phyloP scores from a whole-genome alignment of 2,329 filamentous ascomycete species.

The Ceratocystiopsis brevicomis region DNA sequence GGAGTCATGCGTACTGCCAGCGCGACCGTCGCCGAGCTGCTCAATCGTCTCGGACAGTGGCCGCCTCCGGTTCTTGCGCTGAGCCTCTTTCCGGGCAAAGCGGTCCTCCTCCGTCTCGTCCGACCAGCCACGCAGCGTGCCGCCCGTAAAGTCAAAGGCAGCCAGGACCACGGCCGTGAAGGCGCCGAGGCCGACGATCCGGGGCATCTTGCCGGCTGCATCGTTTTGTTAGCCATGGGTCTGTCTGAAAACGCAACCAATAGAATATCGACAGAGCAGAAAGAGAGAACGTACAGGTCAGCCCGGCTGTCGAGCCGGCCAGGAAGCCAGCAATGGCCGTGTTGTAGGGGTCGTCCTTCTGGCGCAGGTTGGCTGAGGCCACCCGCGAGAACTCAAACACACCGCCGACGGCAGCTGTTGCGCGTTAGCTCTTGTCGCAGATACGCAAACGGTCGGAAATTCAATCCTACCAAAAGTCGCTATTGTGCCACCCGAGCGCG shows the following conservation, averaged over 20 bases:
- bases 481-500: conserved; percentile 55
- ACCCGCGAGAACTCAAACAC: conserved; percentile 60
- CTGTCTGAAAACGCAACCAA: neutral
- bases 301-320: conserved; percentile 51
- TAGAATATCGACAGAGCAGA: neutral
- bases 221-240: neutral
- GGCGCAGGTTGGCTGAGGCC: conserved; percentile 65
- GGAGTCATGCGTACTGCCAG: conserved; percentile 22
- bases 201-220: conserved; percentile 45
- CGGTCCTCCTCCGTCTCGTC: conserved; percentile 43
- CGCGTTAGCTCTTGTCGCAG: neutral
- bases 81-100: conserved; percentile 54
- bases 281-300: conserved; percentile 39
- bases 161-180: conserved; percentile 37
- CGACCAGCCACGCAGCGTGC: conserved; percentile 28
- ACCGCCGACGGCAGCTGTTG: conserved; percentile 48
- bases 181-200: conserved; percentile 48
- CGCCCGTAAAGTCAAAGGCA: conserved; percentile 50
- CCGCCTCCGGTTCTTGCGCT: conserved; percentile 55
- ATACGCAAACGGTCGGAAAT: too few relatives aligned
- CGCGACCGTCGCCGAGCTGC: conserved; percentile 72
- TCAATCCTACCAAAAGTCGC: conserved; percentile 39
- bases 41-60: conserved; percentile 63
- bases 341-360: conserved; percentile 67
- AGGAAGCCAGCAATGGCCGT: conserved; percentile 58